phyloP scores from a whole-genome alignment of 169 alveolate genomes.

The Perkinsus olseni region DNA sequence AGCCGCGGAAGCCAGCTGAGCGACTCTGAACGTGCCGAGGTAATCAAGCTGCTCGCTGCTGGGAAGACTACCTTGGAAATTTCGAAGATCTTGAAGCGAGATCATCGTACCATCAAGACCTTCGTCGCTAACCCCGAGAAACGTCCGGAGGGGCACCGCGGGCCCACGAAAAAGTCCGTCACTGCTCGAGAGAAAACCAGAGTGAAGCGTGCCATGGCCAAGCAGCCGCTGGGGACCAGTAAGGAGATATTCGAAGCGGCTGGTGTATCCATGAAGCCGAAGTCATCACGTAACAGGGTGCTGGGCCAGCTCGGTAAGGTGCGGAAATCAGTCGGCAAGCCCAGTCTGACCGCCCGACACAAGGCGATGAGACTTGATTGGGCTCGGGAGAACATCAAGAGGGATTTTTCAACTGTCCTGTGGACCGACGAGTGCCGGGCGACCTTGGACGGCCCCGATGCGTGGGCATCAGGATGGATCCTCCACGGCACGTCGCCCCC shows the following conservation, averaged over 20 bases:
- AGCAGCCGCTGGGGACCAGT: neutral
- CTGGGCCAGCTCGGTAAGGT: neutral
- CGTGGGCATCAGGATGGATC: neutral
- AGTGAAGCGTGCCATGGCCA: neutral
- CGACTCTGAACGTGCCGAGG: neutral
- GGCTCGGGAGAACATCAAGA: neutral
- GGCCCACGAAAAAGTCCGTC: neutral
- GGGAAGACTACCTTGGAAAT: neutral
- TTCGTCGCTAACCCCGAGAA: neutral
- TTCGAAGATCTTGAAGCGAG: neutral
- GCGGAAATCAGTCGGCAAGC: neutral
- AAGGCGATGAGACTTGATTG: neutral
- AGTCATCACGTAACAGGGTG: neutral
- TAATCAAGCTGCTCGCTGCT: neutral
- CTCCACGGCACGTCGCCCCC: neutral
- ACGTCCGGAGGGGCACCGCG: neutral
- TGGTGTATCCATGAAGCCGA: neutral
- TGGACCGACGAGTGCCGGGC: neutral
- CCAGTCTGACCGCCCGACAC: neutral
- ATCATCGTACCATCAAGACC: neutral
- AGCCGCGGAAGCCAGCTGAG: neutral
- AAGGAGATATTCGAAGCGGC: neutral
- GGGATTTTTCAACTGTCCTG: neutral
- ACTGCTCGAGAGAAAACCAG: neutral
- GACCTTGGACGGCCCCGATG: neutral